phyloP scores from a whole-genome alignment of 192 early-diverging fungal genomes.

The Coemansia sp. region DNA sequence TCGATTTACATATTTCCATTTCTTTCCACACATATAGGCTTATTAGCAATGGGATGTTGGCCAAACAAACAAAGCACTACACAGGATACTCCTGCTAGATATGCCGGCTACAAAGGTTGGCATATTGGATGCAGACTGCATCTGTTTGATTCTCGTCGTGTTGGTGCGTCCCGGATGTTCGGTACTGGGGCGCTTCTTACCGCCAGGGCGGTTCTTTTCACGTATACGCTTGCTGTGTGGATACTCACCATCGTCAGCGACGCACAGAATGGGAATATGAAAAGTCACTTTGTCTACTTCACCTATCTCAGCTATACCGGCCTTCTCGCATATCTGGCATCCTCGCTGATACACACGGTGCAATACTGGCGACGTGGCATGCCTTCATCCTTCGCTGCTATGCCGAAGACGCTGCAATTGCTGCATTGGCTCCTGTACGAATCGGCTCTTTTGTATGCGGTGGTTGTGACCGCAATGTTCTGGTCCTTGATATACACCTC shows the following conservation, averaged over 20 bases:
- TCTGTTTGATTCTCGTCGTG: conserved; percentile 27
- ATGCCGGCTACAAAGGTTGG: conserved; percentile 8
- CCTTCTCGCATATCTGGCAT: conserved; percentile 24
- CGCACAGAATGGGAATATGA: conserved; percentile 15
- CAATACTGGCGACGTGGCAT: conserved; percentile 6
- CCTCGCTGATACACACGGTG: conserved; percentile 27
- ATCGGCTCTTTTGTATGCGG: conserved; percentile 33
- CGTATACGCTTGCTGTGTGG: conserved; percentile 40
- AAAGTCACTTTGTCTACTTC: conserved; percentile 42
- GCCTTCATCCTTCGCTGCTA: conserved; percentile 14
- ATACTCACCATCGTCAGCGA: conserved; percentile 23
- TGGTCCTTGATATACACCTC: conserved; percentile 40
- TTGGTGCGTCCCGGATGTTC: conserved; percentile 22
- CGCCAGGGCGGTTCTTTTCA: conserved; percentile 21
- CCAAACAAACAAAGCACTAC: not conserved
- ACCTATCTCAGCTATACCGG: conserved; percentile 50
- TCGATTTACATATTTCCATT: not conserved
- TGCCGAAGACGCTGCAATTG: conserved; percentile 35
- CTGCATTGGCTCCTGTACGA: conserved; percentile 51
- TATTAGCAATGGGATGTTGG: not conserved
- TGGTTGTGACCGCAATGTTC: conserved; percentile 32
- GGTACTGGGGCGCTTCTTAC: conserved; percentile 9
- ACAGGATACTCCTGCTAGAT: not conserved
- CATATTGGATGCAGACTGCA: conserved; percentile 24
- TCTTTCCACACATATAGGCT: not conserved